Evolutionary conservation across 2,329 filamentous ascomycete genomes (phyloP), one percentile per base, ranked within the genome.

Genomic region (Aspergillus chevalieri): DNA sequence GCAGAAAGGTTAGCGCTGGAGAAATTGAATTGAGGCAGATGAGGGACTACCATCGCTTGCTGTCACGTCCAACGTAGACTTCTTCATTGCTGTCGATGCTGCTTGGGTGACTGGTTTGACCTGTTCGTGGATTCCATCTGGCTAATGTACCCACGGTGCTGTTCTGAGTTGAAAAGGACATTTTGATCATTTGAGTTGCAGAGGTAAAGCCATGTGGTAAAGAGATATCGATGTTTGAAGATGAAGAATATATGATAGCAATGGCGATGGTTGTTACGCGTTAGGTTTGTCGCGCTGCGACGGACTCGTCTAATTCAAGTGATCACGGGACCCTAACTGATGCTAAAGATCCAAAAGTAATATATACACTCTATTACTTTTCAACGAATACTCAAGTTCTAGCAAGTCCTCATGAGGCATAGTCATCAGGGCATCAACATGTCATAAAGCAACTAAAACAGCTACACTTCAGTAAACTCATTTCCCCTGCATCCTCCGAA

Each of bases 401-500:
- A 12, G 26, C 26, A 30, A 12, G 5, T 12, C 12, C 10, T 38
- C 34, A 38, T 38, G 34, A 38, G 7, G 14, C 33, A 43, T 44
- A 39, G 21, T 38, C 34, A 17, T 38, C n/a, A 38, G n/a, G 14
- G n/a, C 34, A 38, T 38, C 15, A n/a, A 38, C 14, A 38, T n/a
- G 8, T 19, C n/a, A 38, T 17, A 19, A 38, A 38, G 9, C 34
- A 15, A n/a, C 17, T 17, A 48, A 33, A 12, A 12, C 34, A 44
- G 6, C 15, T 15, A 15, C n/a, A 15, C 6, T 38, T 8, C 34
- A 9, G 17, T 9, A n/a, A 38, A 5, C 28, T 57, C 46, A 64
- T 9, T 58, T 59, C 30, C 60, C 72, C 60, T 82, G 79, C 79
- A 89, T 76, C 61, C 79, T 78, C 70, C 79, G 83, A 52, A 96